phyloP scores from a whole-genome alignment of 352 stramenopile species.

The Saprolegnia diclina region DNA sequence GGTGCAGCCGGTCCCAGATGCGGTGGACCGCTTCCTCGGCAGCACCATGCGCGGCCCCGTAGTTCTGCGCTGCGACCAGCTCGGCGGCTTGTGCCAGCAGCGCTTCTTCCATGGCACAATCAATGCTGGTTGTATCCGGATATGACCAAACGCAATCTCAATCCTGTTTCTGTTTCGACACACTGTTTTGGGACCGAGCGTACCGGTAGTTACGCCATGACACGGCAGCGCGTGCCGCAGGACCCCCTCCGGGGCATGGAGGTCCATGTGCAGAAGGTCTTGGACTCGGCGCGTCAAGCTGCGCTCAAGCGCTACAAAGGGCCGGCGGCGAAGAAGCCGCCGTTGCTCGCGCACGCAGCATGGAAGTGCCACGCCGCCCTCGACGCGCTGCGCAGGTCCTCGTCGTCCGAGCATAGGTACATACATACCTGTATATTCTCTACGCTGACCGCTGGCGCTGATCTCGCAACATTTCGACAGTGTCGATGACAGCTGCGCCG shows the following conservation, averaged over 20 bases:
- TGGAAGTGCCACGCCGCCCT: slow-evolving; percentile 23
- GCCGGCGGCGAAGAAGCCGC: background rate
- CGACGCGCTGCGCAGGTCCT: background rate
- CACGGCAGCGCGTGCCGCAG: background rate
- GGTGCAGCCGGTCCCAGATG: slow-evolving; percentile 70
- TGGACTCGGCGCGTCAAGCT: slow-evolving; percentile 19
- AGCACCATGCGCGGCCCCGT: slow-evolving; percentile 16
- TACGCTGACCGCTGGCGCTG: background rate
- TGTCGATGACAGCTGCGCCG: background rate
- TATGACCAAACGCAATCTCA: no score
- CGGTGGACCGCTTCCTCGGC: slow-evolving; percentile 44
- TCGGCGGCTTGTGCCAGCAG: background rate
- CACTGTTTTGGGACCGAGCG: background rate
- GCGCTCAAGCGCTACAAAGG: background rate
- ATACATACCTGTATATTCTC: background rate
- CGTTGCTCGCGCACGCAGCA: slow-evolving; percentile 4
- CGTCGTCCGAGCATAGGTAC: background rate
- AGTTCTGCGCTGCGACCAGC: background rate
- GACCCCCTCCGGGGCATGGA: slow-evolving; percentile 16
- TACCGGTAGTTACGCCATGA: background rate
- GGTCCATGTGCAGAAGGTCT: slow-evolving; percentile 12
- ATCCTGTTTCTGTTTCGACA: background rate
- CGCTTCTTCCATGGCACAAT: no score
- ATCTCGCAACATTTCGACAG: background rate
- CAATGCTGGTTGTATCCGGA: no score